Conservation (phyloP, 495 filamentous ascomycete genomes). For the Aspergillus egyptiacus region DNA sequence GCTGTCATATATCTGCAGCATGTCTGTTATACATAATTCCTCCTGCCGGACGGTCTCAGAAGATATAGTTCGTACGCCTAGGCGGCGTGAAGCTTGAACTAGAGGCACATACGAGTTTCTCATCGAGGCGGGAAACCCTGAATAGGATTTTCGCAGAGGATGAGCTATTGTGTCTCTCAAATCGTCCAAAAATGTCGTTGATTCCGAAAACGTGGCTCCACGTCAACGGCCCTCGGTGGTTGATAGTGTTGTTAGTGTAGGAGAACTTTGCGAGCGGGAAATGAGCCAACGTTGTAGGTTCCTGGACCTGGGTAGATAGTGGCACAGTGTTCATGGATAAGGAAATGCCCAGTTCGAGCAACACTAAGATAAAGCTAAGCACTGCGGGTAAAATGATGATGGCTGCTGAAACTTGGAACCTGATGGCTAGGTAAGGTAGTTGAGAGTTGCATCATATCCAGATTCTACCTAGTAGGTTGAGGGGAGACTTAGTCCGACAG, state of each 20-base stretch:
- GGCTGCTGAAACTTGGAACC: neutral
- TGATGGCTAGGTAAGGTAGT: no score
- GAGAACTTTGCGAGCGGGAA: conserved; percentile 40
- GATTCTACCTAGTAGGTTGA: no score
- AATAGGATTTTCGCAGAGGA: conserved; percentile 17
- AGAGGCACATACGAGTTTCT: conserved; percentile 25
- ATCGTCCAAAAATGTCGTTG: conserved; percentile 26
- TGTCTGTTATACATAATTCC: conserved; percentile 28
- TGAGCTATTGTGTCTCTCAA: conserved; percentile 19
- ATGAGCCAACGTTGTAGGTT: conserved; percentile 18
- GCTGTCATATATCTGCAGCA: conserved; percentile 18
- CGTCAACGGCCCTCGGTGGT: conserved; percentile 28
- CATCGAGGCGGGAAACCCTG: conserved; percentile 21
- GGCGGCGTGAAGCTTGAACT: neutral
- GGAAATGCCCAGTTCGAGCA: neutral
- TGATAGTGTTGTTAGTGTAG: conserved; percentile 29
- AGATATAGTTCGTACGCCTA: neutral
- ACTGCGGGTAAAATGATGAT: neutral
- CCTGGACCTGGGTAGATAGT: conserved; percentile 1
- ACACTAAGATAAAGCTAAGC: neutral
- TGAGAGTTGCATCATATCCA: no score
- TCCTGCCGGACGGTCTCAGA: conserved; percentile 23
- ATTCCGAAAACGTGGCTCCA: conserved; percentile 38
- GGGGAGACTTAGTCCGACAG: no score
- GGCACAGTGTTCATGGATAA: neutral